Evolutionary conservation across 2,329 filamentous ascomycete genomes (phyloP).

Genomic region (Sporothrix protearum): DNA sequence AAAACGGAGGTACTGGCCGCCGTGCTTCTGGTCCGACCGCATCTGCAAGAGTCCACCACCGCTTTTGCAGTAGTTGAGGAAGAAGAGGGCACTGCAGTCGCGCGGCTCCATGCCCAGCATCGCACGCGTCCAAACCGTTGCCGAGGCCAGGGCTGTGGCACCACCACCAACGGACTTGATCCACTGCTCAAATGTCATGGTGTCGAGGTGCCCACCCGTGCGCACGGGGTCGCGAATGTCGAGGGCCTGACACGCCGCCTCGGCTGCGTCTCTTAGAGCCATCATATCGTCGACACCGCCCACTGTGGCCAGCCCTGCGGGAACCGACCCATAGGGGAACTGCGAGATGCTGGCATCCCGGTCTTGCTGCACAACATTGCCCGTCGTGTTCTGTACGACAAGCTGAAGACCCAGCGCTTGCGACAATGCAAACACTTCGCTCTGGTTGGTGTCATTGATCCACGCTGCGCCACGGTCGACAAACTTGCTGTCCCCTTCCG

Average conservation of each 20-base stretch:
- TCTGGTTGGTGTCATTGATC: constrained; percentile 27
- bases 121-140: constrained; percentile 23
- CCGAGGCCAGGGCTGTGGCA: constrained; percentile 16
- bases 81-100: constrained; percentile 51
- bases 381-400: constrained; percentile 23
- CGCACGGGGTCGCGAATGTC: constrained; percentile 23
- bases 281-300: constrained; percentile 10
- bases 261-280: constrained; percentile 8
- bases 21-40: constrained; percentile 50
- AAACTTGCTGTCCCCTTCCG: constrained; percentile 11
- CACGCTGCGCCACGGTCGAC: constrained; percentile 25
- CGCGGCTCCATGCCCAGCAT: constrained; percentile 47
- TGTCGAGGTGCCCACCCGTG: constrained; percentile 17
- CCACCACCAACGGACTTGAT: constrained; percentile 15
- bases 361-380: constrained; percentile 24
- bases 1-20: constrained; percentile 52
- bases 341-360: constrained; percentile 15
- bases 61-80: constrained; percentile 54
- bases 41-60: constrained; percentile 51
- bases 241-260: constrained; percentile 23
- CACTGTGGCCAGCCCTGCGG: background rate
- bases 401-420: constrained; percentile 16
- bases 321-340: constrained; percentile 21
- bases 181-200: constrained; percentile 21
- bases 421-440: constrained; percentile 10